Conservation (phyloP, 2,329 filamentous ascomycete genomes). For the Aspergillus alliaceus region DNA sequence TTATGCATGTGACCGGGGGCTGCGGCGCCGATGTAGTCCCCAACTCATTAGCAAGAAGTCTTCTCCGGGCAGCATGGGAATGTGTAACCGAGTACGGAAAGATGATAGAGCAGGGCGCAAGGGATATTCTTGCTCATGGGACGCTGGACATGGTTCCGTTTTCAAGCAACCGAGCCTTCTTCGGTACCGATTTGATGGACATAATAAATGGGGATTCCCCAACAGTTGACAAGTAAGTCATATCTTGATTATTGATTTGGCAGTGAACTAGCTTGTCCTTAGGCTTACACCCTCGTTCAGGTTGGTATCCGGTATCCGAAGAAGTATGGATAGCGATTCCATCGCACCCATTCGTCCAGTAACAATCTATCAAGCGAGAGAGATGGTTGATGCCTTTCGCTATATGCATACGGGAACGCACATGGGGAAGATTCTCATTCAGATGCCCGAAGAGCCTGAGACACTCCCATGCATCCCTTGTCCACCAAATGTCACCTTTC, state of each 20-base stretch:
- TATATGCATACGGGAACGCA: neutral
- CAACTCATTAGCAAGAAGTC: neutral
- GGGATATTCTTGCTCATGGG: neutral
- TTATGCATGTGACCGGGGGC: neutral
- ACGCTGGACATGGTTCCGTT: neutral
- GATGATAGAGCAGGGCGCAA: neutral
- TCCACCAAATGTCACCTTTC: too few species aligned
- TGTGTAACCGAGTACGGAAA: neutral
- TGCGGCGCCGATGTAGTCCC: neutral
- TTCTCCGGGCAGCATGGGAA: neutral
- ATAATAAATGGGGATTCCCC: too few species aligned
- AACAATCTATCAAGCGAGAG: neutral
- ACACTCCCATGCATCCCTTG: too few species aligned
- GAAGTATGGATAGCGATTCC: neutral
- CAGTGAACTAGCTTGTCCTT: too few species aligned
- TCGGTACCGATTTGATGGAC: too few species aligned
- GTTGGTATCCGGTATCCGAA: neutral
- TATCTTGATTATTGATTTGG: neutral
- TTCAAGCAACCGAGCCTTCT: too few species aligned
- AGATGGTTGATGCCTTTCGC: neutral
- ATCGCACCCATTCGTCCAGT: neutral
- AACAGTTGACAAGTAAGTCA: neutral
- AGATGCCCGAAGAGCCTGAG: neutral
- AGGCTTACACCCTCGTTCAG: too few species aligned
- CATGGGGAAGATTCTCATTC: neutral